A percentile compares a stretch with the other conserved stretches of the same genome.
phyloP scores from a whole-genome alignment of 768 basidiomycete species.

The Trametes maxima region DNA sequence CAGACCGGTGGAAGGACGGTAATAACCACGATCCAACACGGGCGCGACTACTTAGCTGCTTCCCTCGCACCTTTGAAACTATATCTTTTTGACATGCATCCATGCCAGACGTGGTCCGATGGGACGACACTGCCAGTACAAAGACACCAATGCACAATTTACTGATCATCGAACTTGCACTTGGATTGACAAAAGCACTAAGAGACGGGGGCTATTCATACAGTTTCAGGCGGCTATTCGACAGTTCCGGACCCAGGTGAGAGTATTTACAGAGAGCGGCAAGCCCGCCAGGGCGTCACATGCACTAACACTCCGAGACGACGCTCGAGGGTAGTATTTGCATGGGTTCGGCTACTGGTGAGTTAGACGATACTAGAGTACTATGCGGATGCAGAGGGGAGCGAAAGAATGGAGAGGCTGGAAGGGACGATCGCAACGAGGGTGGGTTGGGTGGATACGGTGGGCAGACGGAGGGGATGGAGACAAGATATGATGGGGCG shows the following conservation, averaged over 20 bases:
- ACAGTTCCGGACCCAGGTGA: slow-evolving; percentile 13
- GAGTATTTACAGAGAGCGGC: slow-evolving; percentile 17
- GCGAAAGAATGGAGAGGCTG: background rate
- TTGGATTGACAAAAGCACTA: background rate
- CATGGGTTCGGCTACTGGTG: background rate
- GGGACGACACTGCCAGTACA: too few relatives aligned
- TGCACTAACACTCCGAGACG: background rate
- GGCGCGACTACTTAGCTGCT: too few relatives aligned
- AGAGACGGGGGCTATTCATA: slow-evolving; percentile 15
- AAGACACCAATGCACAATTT: too few relatives aligned
- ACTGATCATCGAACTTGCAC: background rate
- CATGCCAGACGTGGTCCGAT: too few relatives aligned
- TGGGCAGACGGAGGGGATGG: background rate
- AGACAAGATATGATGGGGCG: background rate
- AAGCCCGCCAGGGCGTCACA: background rate
- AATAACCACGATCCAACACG: background rate
- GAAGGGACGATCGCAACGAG: slow-evolving; percentile 1
- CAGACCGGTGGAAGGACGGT: background rate
- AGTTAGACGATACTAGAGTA: slow-evolving; percentile 1
- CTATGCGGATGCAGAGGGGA: background rate
- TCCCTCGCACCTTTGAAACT: too few relatives aligned
- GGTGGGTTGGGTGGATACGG: background rate
- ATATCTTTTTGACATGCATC: too few relatives aligned
- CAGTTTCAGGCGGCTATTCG: slow-evolving; percentile 14
- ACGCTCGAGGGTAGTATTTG: background rate